phyloP scores from a whole-genome alignment of 768 basidiomycete species.

The Sporobolomyces pararoseus region DNA sequence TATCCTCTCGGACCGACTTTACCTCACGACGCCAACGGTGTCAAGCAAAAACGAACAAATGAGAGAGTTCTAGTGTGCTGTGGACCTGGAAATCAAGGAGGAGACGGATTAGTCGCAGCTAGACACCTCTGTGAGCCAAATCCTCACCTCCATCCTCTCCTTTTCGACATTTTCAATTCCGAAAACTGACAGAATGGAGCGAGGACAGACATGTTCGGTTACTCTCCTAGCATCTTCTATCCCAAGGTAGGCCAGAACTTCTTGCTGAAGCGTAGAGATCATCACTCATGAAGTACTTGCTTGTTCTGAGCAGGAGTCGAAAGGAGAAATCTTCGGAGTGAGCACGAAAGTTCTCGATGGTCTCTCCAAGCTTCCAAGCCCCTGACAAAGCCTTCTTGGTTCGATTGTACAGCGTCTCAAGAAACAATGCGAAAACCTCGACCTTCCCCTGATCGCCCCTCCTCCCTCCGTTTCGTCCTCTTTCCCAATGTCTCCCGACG shows the following conservation, averaged over 20 bases:
- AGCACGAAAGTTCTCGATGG: conserved; percentile 1
- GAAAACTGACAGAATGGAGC: too few species aligned
- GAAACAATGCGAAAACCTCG: conserved; percentile 82
- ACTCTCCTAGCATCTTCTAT: conserved; percentile 81
- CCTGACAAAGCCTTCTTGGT: too few species aligned
- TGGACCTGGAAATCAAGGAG: conserved; percentile 95
- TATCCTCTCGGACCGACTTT: conserved; percentile 55
- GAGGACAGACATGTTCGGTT: conserved; percentile 83
- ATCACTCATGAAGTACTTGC: too few species aligned
- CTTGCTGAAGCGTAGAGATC: too few species aligned
- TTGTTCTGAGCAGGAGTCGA: conserved; percentile 62
- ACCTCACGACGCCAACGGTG: conserved; percentile 48
- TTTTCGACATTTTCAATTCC: too few species aligned
- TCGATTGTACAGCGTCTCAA: conserved; percentile 61
- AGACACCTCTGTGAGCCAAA: conserved; percentile 71
- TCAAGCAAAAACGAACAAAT: conserved; percentile 52
- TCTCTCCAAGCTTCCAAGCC: too few species aligned
- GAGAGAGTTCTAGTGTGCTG: conserved; percentile 86
- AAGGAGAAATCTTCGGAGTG: conserved; percentile 90
- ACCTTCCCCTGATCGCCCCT: conserved; percentile 61
- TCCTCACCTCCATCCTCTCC: too few species aligned
- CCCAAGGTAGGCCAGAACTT: conserved; percentile 68
- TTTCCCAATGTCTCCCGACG: conserved; percentile 56
- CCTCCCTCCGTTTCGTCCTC: conserved; percentile 50
- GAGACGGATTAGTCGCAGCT: conserved; percentile 94